Percentiles rank a stretch among this genome's conserved stretches.
Evolutionary conservation across 2,329 filamentous ascomycete genomes (phyloP).

Genomic region (Cladosporium austrohemisphaericum): DNA sequence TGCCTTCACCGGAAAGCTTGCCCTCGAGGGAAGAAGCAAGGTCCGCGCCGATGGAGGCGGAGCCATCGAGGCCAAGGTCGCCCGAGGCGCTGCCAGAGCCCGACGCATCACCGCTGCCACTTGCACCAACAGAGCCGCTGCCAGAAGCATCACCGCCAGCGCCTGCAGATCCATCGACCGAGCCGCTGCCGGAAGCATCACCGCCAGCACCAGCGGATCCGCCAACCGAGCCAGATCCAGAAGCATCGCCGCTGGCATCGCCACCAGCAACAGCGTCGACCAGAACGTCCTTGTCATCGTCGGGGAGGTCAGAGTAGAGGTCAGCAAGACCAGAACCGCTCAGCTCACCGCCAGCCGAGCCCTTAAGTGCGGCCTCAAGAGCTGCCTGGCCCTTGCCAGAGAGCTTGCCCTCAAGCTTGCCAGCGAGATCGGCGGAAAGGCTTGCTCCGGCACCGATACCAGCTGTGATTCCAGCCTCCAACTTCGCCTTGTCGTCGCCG

Average conservation of each 20-base stretch:
- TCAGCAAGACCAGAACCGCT: background rate
- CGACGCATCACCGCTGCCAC: background rate
- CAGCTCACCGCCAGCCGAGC: background rate
- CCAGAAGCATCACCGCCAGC: background rate
- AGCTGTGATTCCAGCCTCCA: background rate
- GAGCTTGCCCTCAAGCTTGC: no score
- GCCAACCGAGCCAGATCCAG: background rate
- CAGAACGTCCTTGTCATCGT: no score
- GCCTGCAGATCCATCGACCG: background rate
- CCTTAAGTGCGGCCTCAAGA: no score
- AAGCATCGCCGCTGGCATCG: background rate
- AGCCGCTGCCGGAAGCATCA: background rate
- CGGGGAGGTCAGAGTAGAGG: no score
- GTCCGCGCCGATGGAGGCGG: background rate
- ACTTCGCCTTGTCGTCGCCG: background rate
- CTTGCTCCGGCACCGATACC: no score
- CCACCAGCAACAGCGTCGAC: background rate
- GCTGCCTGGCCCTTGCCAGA: background rate
- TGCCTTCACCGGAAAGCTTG: background rate
- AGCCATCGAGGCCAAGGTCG: slow-evolving; percentile 14
- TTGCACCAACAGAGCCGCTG: background rate
- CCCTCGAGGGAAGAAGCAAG: background rate
- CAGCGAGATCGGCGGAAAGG: no score
- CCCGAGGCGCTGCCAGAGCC: slow-evolving; percentile 10
- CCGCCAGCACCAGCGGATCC: no score